Percentiles rank a stretch among this genome's conserved stretches.
These are phyloP conservation scores for Beauveria caledonica DNA, from an alignment of 2,329 filamentous ascomycete species.

Conservation along the genomic window DNA sequence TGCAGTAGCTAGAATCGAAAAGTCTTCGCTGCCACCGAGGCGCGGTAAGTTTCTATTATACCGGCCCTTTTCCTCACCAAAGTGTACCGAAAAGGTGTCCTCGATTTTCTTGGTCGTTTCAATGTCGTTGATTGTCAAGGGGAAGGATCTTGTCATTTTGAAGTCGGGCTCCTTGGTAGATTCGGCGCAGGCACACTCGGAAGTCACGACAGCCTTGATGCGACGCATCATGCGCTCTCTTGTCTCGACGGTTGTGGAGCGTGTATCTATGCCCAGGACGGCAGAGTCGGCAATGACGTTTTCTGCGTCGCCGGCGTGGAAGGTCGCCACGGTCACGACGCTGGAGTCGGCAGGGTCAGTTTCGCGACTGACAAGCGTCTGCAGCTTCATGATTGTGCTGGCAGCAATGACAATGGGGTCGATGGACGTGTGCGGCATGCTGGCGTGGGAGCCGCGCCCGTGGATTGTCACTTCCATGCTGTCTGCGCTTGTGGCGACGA, in stretches of 20 bases:
- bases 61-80: slow-evolving; percentile 23
- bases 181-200: slow-evolving; percentile 43
- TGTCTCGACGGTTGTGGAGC: slow-evolving; percentile 24
- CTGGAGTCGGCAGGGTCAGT: slow-evolving; percentile 27
- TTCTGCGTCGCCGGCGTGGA: slow-evolving; percentile 32
- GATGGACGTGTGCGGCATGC: slow-evolving; percentile 32
- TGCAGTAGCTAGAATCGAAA: slow-evolving; percentile 24
- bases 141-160: slow-evolving; percentile 32
- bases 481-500: slow-evolving; percentile 20
- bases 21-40: slow-evolving; percentile 47
- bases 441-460: slow-evolving; percentile 35
- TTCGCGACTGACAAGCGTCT: slow-evolving; percentile 25
- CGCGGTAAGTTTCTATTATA: slow-evolving; percentile 31
- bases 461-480: slow-evolving; percentile 21
- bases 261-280: slow-evolving; percentile 32
- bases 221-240: slow-evolving; percentile 27
- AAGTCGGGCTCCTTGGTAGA: slow-evolving; percentile 35
- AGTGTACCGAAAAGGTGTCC: slow-evolving; percentile 36
- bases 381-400: slow-evolving; percentile 28
- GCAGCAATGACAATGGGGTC: slow-evolving; percentile 39
- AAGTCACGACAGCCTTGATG: slow-evolving; percentile 37
- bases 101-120: slow-evolving; percentile 33
- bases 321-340: slow-evolving; percentile 35
- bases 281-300: slow-evolving; percentile 38
- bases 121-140: slow-evolving; percentile 44